Evolutionary conservation across 257 asterid genomes (phyloP).

Genomic region (Misopates orontium): DNA sequence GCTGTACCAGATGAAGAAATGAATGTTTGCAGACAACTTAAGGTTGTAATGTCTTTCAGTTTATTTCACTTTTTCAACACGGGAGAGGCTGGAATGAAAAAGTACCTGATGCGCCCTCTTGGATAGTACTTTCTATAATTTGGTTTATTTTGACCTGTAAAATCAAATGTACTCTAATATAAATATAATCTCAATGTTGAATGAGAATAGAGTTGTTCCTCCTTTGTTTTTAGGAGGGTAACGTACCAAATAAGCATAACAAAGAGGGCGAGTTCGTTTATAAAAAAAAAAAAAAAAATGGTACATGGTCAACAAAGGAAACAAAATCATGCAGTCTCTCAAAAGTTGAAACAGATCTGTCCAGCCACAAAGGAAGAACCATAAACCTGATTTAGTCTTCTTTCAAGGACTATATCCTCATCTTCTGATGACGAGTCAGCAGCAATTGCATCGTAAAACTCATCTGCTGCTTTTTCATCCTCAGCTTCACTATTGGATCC

Average conservation of each 20-base stretch:
- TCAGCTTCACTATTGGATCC: conserved; percentile 55
- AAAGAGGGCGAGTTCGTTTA: too few relatives aligned
- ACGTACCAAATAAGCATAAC: too few relatives aligned
- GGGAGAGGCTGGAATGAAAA: not conserved
- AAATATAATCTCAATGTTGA: too few relatives aligned
- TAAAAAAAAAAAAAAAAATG: conserved; percentile 2
- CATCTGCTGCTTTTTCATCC: conserved; percentile 69
- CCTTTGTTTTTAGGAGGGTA: too few relatives aligned
- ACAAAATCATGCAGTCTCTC: conserved; percentile 12
- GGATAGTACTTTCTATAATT: conserved; percentile 41
- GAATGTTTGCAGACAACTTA: conserved; percentile 18
- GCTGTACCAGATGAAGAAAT: conserved; percentile 40
- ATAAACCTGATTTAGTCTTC: conserved; percentile 56
- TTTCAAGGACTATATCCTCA: conserved; percentile 60
- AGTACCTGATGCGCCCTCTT: conserved; percentile 60
- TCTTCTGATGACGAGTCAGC: conserved; percentile 67
- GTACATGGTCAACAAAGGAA: conserved; percentile 47
- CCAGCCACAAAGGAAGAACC: conserved; percentile 10
- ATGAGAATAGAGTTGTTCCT: too few relatives aligned
- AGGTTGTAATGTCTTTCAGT: conserved; percentile 8
- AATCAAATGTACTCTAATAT: too few relatives aligned
- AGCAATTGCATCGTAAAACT: conserved; percentile 86
- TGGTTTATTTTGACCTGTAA: too few relatives aligned
- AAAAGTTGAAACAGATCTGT: conserved; percentile 7
- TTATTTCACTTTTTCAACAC: too few relatives aligned